Percentiles rank a stretch among this genome's conserved stretches.
Conservation (phyloP, 495 filamentous ascomycete genomes). For the Pseudevernia furfuracea region DNA sequence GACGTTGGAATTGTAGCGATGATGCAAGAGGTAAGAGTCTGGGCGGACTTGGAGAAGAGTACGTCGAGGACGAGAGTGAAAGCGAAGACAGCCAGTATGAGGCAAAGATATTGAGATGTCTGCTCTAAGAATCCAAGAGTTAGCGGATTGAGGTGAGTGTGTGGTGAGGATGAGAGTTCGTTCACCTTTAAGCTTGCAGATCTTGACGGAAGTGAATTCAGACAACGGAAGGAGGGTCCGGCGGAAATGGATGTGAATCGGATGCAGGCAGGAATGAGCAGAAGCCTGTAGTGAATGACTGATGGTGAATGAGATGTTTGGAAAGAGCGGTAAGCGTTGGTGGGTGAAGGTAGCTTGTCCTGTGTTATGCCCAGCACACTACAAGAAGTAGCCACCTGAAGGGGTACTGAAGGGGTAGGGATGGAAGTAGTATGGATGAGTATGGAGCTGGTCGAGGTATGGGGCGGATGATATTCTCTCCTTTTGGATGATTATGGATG, state of each 20-base stretch:
- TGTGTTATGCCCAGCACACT: conserved; percentile 17
- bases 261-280: conserved; percentile 6
- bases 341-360: conserved; percentile 7
- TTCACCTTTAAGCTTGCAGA: conserved; percentile 6
- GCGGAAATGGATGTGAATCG: conserved; percentile 4
- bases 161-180: background rate
- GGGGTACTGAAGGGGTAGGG: background rate
- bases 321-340: conserved; percentile 1
- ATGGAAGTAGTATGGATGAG: background rate
- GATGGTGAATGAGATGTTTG: background rate
- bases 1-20: background rate
- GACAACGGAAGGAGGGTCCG: conserved; percentile 10
- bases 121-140: conserved; percentile 15
- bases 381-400: conserved; percentile 17
- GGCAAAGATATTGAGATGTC: conserved; percentile 5
- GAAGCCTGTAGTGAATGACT: conserved; percentile 4
- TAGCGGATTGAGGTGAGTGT: background rate
- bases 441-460: background rate
- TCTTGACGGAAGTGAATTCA: background rate
- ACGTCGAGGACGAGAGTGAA: conserved; percentile 1
- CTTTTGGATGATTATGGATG: conserved; percentile 6
- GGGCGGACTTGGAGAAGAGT: background rate
- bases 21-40: conserved; percentile 2
- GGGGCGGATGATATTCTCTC: background rate
- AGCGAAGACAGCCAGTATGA: background rate